Base-by-base conservation (phyloP, 371 early-diverging fungal species). In the Mucor irregularis region DNA sequence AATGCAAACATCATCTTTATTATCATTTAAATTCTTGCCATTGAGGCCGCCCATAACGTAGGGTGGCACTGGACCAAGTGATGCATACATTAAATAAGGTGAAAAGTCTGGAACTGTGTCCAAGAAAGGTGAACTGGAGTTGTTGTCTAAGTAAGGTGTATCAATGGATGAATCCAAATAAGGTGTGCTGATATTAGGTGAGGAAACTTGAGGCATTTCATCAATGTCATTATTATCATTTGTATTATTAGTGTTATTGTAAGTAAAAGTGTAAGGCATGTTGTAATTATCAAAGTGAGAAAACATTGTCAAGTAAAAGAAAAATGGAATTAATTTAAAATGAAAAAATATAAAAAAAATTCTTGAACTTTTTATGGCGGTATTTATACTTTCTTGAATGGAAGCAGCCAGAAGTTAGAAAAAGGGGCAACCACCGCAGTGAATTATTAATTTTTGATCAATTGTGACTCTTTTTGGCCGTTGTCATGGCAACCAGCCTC, bases 131-230 rank as follows among this genome's bases (percentile, higher is more conserved):
- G 57, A 48, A 26, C 49, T 49, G 19, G 39, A 30, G 28, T 30
- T 14, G 16, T 10, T 45, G 24, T 53, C 59, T 5, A 59, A 28
- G 19, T 17, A 56, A 2, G 62, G 62, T 38, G 62, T 62, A 17
- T 52, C 53, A 14, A 22, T 42, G 8, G 51, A 37, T 48, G 55
- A 29, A 25, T 54, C 64, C 43, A 58, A 21, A 13, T 16, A 49
- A 24, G 63, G 62, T 40, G 62, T 62, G 17, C 16, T 13, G n/a
- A 61, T 44, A 21, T n/a, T 13, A 21, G 61, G 61, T 19, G 61
- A 61, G 25, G 31, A n/a, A n/a, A n/a, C n/a, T n/a, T n/a, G n/a
- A n/a, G n/a, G n/a, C n/a, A n/a, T 22, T 2, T 25, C 14, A 5
- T 16, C 22, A n/a, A 5, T 34, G 33, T 31, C 22, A 14, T 3